phyloP scores from a whole-genome alignment of 306 rosid species.

The Datisca glomerata region DNA sequence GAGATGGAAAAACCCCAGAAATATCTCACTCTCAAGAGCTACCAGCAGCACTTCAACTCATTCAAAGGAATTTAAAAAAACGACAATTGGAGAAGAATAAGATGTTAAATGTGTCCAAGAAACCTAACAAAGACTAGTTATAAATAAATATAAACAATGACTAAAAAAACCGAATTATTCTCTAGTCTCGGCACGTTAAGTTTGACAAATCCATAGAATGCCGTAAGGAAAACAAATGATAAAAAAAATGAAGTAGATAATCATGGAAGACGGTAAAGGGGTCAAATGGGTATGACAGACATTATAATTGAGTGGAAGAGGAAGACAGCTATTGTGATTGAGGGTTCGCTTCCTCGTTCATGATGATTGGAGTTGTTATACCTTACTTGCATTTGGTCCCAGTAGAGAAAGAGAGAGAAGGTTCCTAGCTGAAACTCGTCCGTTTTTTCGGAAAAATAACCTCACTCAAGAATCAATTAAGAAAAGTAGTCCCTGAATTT shows the following conservation, averaged over 20 bases:
- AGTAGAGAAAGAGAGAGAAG: constrained; percentile 5
- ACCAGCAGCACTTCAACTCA: constrained; percentile 8
- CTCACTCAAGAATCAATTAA: no score
- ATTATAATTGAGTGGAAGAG: background rate
- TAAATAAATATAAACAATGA: no score
- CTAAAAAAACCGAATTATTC: no score
- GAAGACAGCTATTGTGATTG: constrained; percentile 22
- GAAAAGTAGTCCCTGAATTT: no score
- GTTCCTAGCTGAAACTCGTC: background rate
- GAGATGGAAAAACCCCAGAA: constrained; percentile 2
- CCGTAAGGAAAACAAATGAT: constrained; percentile 13
- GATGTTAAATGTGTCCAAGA: background rate
- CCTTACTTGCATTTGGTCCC: no score
- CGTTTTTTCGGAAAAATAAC: no score
- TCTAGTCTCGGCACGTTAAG: constrained; percentile 2
- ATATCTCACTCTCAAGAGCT: constrained; percentile 3
- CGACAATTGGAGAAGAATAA: background rate
- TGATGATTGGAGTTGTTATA: background rate
- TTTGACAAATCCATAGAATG: constrained; percentile 18
- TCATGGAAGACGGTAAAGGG: constrained; percentile 2
- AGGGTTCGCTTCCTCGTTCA: background rate
- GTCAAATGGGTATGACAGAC: constrained; percentile 3
- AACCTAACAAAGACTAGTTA: background rate
- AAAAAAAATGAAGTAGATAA: background rate
- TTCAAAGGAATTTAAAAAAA: background rate